Evolutionary conservation across 129 eudicot species (phyloP), one percentile per base, ranked within the genome.

Genomic region (Saussurea involucrata): DNA sequence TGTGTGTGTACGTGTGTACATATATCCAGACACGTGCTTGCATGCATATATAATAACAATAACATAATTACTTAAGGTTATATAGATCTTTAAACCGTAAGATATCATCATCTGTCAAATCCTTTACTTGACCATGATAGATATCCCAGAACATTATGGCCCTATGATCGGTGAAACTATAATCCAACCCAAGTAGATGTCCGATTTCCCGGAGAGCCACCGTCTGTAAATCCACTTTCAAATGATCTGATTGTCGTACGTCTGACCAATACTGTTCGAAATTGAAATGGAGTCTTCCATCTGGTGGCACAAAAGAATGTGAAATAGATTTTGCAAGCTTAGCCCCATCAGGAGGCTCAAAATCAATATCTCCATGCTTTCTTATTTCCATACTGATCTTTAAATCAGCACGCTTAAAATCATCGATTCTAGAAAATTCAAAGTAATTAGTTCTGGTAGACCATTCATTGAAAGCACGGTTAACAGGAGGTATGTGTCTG

Each of bases 81-180:
- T 15, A 49, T 8, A 49, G 60, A 49, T 8, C 5, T 65, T 27
- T 65, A 6, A 76, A 25, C 5, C 80, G 72, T 0, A n/a, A 42
- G 65, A 76, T 65, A 46, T 76, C 80, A 76, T 76, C 80, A 0
- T 6, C 3, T 5, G 12, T 18, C 72, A 76, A 65, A 17, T 7
- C 0, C 8, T 74, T 74, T 24, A 34, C 17, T 5, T 8, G 0
- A 22, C 78, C 78, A 6, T 6, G 0, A 7, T 24, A 2, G 8
- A 60, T 37, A 36, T 5, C n/a, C n/a, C n/a, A n/a, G 1, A 74
- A 74, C 78, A 74, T 74, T 22, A 61, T 11, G 13, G 78, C 78
- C 1, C 15, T 74, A 11, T 13, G 6, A 4, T 34, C 33, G n/a
- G 8, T 33, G 15, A n/a, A n/a, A 24, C 78, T 74, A 24, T 74